Conservation (phyloP, 2,329 filamentous ascomycete genomes). For the Pseudocercospora cruenta region DNA sequence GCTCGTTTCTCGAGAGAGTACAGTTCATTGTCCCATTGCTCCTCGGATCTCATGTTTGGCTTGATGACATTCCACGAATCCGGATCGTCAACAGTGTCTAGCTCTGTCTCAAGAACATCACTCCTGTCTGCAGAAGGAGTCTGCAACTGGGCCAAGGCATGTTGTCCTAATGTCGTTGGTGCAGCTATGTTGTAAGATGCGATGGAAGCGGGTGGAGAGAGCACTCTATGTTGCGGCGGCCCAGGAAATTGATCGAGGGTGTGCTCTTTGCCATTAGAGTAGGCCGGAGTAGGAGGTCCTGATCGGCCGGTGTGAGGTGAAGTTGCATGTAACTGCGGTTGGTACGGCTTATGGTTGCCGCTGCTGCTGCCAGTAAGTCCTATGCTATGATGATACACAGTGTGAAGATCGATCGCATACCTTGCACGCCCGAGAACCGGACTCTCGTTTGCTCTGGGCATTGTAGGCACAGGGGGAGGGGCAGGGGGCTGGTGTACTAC, state of each 20-base stretch:
- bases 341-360: not conserved
- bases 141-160: slow-evolving; percentile 23
- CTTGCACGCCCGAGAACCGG: slow-evolving; percentile 7
- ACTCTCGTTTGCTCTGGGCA: slow-evolving; percentile 1
- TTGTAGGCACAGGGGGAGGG: not conserved
- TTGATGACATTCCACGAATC: slow-evolving; percentile 27
- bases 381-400: not conserved
- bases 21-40: slow-evolving; percentile 14
- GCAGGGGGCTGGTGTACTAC: not conserved
- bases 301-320: not conserved
- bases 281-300: slow-evolving; percentile 9
- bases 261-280: slow-evolving; percentile 1
- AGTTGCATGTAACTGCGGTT: not conserved
- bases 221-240: not conserved
- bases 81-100: slow-evolving; percentile 20
- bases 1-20: slow-evolving; percentile 27
- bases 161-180: slow-evolving; percentile 13
- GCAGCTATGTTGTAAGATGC: slow-evolving; percentile 4
- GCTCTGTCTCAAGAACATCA: slow-evolving; percentile 20
- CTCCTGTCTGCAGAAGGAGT: slow-evolving; percentile 25
- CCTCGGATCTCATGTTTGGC: slow-evolving; percentile 7
- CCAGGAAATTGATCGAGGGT: not conserved
- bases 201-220: slow-evolving; percentile 9
- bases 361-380: not conserved
- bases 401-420: not conserved